Evolutionary conservation across 768 basidiomycete genomes (phyloP), one percentile per base, ranked within the genome.

Genomic region (Cystofilobasidium ferigula): DNA sequence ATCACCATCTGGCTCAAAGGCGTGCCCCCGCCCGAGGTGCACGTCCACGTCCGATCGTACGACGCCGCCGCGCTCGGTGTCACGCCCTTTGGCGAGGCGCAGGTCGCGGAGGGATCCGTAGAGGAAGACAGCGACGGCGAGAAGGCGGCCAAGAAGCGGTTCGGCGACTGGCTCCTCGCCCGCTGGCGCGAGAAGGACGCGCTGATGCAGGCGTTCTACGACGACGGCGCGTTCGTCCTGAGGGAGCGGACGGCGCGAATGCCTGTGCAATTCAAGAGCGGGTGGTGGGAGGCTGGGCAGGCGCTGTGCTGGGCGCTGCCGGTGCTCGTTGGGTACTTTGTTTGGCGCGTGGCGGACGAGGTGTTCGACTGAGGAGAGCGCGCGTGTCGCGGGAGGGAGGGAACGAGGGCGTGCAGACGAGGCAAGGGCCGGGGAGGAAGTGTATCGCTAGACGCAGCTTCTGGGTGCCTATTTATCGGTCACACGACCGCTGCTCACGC

Each of bases 181-280:
- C 73, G 88, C 62, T 99, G 94, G 93, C 76, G 77, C 45, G 84
- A 86, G 72, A 98, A 99, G 77, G 95, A 99, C 75, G 77, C 78
- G 56, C 78, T 84, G 60, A 83, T 98, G 74, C 82, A 82, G n/a
- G 76, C 73, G 56, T 94, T 85, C 74, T 80, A 82, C 60, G 78
- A 81, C 53, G 78, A 77, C 0, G 82, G 81, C 9, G 75, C 78
- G 4, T 82, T 86, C 62, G 77, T 38, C 57, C 57, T 7, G 62
- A 66, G 47, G 67, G 70, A 3, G 26, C 69, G 63, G 28, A 30
- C 58, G 26, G 70, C 43, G 9, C 60, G 61, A 54, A 69, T 71
- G 34, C 62, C 70, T 16, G 66, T 74, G 10, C 65, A 63, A 5
- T 56, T 74, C 30, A 64, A 63, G 30, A 61, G 26, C 3, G 26